phyloP scores from a whole-genome alignment of 345 rosid species.

The Nasturtium officinale region DNA sequence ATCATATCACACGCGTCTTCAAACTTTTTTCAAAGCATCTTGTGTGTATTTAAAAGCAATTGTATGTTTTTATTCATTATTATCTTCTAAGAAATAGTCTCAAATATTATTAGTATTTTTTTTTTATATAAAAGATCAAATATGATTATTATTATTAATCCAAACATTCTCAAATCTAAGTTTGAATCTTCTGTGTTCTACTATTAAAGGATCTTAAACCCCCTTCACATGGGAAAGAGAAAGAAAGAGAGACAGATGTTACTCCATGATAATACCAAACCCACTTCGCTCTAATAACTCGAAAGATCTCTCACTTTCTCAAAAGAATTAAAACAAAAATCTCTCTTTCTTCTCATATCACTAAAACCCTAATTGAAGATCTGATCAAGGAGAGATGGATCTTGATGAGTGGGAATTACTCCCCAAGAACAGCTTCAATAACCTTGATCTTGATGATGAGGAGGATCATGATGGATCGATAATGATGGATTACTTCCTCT shows the following conservation, averaged over 20 bases:
- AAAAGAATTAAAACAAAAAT: background rate
- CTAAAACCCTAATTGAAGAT: conserved; percentile 23
- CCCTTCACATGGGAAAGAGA: conserved; percentile 31
- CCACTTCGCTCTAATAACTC: conserved; percentile 38
- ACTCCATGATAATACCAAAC: conserved; percentile 29
- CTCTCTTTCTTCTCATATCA: background rate
- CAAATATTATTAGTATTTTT: background rate
- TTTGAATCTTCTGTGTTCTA: conserved; percentile 29
- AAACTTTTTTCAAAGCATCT: conserved; percentile 14
- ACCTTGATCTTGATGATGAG: conserved; percentile 48
- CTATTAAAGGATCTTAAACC: conserved; percentile 23
- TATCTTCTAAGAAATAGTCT: background rate
- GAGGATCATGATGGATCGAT: conserved; percentile 43
- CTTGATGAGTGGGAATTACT: conserved; percentile 89
- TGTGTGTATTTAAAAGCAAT: conserved; percentile 1
- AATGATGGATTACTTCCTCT: conserved; percentile 62
- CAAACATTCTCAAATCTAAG: conserved; percentile 20
- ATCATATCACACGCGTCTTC: conserved; percentile 4
- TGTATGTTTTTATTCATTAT: background rate
- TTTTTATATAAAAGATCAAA: no score
- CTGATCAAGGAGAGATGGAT: conserved; percentile 55
- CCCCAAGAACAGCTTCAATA: conserved; percentile 49
- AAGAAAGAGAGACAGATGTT: background rate
- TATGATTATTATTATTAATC: conserved; percentile 2
- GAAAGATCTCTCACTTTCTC: conserved; percentile 28